Evolutionary conservation across 2,329 filamentous ascomycete species (phyloP), one percentile per base, ranked within the genome.

Genomic region (Mycosphaerella sp.): DNA sequence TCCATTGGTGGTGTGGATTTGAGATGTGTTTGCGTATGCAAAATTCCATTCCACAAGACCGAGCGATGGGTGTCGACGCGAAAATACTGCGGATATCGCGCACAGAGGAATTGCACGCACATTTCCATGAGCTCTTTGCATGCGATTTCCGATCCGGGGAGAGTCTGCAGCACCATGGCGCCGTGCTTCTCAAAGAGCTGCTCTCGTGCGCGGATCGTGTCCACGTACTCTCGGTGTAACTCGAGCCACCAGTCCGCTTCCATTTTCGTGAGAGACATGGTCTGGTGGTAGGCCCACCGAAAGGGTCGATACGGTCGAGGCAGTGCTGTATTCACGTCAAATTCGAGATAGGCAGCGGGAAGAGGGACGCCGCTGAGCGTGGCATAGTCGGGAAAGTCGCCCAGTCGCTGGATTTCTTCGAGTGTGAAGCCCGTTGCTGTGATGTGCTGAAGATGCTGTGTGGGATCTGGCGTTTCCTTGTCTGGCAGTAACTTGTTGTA

Each of bases 71-170:
- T 62, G 51, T 78, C 77, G 0, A 89, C 67, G 3, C 74, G 74
- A 68, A 95, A 95, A 61, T 86, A 83, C 5, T 83, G 79, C 0
- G 89, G 89, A 64, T 95, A 95, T 3, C 89, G 78, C 3, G 81
- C 78, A 57, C 82, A 87, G n/a, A 92, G 71, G 61, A 92, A 95
- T 60, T 92, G 87, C 3, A 95, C 62, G 2, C 77, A 79, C 82
- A 92, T 90, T 69, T 95, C 89, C 88, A 93, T 91, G 5, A 93
- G 74, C 64, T 95, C 89, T 66, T 89, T 90, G 67, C 85, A 89
- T 0, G 84, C 89, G 0, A 93, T 74, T 63, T 93, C 86, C 0
- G 85, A 85, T 1, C 88, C 88, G 0, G 87, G 87, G 0, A 91
- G 75, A 32, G 77, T 76, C 53, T 85, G 79, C 1, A 93, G 76